Conservation (phyloP, 2,329 filamentous ascomycete genomes). For the Venturia oleaginea region DNA sequence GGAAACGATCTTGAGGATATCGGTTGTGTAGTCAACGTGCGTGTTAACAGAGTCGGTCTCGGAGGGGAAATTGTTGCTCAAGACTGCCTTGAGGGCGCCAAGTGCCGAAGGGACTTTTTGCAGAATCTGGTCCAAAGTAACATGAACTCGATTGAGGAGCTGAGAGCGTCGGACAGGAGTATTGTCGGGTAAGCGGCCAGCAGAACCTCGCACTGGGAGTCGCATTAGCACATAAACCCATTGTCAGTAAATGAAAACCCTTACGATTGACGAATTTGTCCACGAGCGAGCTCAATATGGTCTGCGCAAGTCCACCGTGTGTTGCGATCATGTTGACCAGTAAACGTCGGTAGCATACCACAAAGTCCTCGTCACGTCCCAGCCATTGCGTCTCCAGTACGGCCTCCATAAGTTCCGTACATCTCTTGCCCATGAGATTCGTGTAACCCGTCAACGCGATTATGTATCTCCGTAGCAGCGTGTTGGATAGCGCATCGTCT, state of each 20-base stretch:
- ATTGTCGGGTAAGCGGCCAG: slow-evolving; percentile 45
- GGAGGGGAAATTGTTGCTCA: slow-evolving; percentile 64
- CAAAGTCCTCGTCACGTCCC: slow-evolving; percentile 50
- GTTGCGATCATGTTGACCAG: slow-evolving; percentile 64
- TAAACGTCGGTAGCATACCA: slow-evolving; percentile 47
- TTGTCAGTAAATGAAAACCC: not conserved
- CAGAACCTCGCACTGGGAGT: slow-evolving; percentile 33
- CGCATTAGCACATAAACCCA: not conserved
- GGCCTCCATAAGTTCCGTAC: slow-evolving; percentile 48
- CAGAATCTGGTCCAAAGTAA: slow-evolving; percentile 65
- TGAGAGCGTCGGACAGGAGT: slow-evolving; percentile 50
- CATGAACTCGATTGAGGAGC: slow-evolving; percentile 67
- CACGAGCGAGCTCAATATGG: slow-evolving; percentile 72
- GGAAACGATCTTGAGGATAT: slow-evolving; percentile 66
- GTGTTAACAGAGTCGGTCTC: slow-evolving; percentile 65
- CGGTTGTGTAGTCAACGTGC: slow-evolving; percentile 84
- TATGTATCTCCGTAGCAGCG: slow-evolving; percentile 48
- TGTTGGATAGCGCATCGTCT: slow-evolving; percentile 37
- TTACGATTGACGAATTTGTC: slow-evolving; percentile 56
- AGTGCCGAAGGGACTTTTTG: slow-evolving; percentile 73
- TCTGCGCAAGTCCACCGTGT: slow-evolving; percentile 66
- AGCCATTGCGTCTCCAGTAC: slow-evolving; percentile 53
- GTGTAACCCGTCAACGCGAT: slow-evolving; percentile 49
- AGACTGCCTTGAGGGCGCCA: slow-evolving; percentile 56
- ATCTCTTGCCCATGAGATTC: slow-evolving; percentile 45